A percentile compares a stretch with the other conserved stretches of the same genome.
Evolutionary conservation across 768 basidiomycete genomes (phyloP).

Genomic region (Coprinopsis cinerea): DNA sequence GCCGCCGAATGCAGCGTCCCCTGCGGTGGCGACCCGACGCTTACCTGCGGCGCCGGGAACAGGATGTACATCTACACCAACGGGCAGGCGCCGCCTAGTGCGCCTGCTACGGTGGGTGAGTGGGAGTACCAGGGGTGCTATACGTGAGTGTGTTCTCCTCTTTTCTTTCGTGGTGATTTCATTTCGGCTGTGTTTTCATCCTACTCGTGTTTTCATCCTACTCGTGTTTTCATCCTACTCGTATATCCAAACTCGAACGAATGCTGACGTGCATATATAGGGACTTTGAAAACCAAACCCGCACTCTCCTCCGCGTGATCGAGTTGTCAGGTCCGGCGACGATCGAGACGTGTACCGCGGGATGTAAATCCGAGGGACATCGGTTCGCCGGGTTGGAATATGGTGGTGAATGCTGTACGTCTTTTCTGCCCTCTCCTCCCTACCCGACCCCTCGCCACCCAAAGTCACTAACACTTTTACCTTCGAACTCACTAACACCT

Average conservation of each 20-base stretch:
- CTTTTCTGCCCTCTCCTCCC: background rate
- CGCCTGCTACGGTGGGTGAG: conserved; percentile 34
- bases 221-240: no score
- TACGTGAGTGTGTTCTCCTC: background rate
- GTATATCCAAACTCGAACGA: background rate
- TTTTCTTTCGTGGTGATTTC: no score
- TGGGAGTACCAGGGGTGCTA: conserved; percentile 49
- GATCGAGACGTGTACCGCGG: background rate
- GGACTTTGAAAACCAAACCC: background rate
- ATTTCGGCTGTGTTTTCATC: no score
- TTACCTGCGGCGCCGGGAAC: conserved; percentile 39
- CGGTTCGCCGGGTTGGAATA: background rate
- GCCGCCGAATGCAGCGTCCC: conserved; percentile 31
- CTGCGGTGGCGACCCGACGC: conserved; percentile 36
- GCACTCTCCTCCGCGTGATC: background rate
- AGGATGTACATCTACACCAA: conserved; percentile 41
- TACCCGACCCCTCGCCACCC: background rate
- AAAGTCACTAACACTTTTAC: background rate
- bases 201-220: no score
- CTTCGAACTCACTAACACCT: no score
- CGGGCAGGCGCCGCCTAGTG: conserved; percentile 30
- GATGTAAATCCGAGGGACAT: conserved; percentile 1
- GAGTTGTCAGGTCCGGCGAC: background rate
- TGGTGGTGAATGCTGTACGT: conserved; percentile 2
- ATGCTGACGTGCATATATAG: background rate